Conservation (phyloP, 202 grass and related monocot species). For the Elaeis oleifera region DNA sequence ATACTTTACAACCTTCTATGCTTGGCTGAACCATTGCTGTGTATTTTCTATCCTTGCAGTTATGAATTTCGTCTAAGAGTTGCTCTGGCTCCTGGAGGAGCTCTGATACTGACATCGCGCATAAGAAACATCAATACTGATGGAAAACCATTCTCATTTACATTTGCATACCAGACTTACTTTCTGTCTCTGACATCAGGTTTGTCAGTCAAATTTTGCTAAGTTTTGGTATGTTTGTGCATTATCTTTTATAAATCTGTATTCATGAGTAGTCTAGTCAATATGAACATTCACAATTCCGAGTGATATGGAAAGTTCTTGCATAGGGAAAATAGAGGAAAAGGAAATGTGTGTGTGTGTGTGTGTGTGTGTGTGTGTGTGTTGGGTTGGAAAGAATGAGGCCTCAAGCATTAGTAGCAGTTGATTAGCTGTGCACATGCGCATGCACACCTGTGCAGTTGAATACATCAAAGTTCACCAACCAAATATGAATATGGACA, state of each 20-base stretch:
- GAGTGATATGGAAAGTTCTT: no score
- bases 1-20: no score
- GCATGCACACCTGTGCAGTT: no score
- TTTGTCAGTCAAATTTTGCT: conserved; percentile 5
- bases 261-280: background rate
- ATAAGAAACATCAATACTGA: conserved; percentile 61
- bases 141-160: conserved; percentile 66
- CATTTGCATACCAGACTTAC: conserved; percentile 68
- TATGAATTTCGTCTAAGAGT: conserved; percentile 71
- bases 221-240: background rate
- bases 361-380: no score
- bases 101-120: conserved; percentile 65
- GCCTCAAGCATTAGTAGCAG: no score
- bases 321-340: no score
- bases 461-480: no score
- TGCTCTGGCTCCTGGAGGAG: conserved; percentile 64
- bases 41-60: conserved; percentile 21
- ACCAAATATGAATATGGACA: no score
- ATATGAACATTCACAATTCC: background rate
- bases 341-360: no score
- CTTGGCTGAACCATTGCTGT: no score
- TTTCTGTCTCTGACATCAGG: conserved; percentile 80
- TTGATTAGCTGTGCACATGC: no score
- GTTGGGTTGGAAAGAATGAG: no score
- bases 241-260: background rate